Conservation (phyloP, 2,329 filamentous ascomycete genomes). For the Trichoderma sp. region DNA sequence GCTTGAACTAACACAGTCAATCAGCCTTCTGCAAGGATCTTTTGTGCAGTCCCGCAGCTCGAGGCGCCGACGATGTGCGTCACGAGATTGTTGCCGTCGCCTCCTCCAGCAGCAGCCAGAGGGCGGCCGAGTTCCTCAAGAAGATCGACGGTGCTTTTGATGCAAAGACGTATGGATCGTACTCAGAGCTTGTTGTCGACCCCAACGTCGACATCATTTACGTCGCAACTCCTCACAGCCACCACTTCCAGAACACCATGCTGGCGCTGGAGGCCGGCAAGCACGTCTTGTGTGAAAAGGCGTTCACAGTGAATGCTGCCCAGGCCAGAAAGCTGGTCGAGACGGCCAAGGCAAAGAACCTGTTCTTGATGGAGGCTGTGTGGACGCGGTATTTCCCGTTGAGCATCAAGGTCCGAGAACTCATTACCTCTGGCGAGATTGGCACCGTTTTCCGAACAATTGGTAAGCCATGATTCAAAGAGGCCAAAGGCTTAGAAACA, state of each 20-base stretch:
- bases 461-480: conserved; percentile 32
- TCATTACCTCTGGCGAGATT: conserved; percentile 54
- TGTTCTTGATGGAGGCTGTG: conserved; percentile 82
- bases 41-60: conserved; percentile 66
- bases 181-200: conserved; percentile 76
- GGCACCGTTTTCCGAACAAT: conserved; percentile 60
- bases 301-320: conserved; percentile 77
- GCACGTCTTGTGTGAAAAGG: conserved; percentile 87
- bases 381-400: conserved; percentile 90
- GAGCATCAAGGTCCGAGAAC: conserved; percentile 69
- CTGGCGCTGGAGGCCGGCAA: conserved; percentile 81
- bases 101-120: conserved; percentile 68
- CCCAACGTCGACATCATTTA: conserved; percentile 81
- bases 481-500: background rate
- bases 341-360: conserved; percentile 66
- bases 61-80: conserved; percentile 67
- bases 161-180: conserved; percentile 73
- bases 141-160: conserved; percentile 65
- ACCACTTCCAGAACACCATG: conserved; percentile 89
- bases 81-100: conserved; percentile 78
- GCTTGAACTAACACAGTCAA: background rate
- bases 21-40: conserved; percentile 72
- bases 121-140: conserved; percentile 69
- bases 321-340: conserved; percentile 71
- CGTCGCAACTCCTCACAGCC: conserved; percentile 84